phyloP scores from a whole-genome alignment of 768 basidiomycete species.

The Termitomyces sp. region DNA sequence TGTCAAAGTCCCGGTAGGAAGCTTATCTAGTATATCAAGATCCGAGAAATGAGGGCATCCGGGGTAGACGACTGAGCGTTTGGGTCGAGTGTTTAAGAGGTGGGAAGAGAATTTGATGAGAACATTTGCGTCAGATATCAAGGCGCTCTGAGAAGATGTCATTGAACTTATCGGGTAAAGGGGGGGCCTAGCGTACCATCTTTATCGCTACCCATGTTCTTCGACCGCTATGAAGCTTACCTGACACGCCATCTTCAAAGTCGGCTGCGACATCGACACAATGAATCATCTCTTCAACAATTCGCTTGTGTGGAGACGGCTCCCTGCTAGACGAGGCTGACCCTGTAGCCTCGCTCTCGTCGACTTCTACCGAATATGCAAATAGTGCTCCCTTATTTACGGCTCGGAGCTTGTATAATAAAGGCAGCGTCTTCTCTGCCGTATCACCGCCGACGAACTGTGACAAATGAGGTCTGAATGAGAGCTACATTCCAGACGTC shows the following conservation, averaged over 20 bases:
- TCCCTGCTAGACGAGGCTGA: constrained; percentile 13
- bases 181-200: constrained; percentile 44
- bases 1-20: constrained; percentile 28
- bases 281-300: constrained; percentile 70
- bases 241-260: constrained; percentile 56
- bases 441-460: constrained; percentile 91
- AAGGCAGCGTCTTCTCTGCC: constrained; percentile 58
- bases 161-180: neutral
- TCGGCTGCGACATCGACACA: constrained; percentile 77
- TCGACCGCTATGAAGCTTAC: constrained; percentile 27
- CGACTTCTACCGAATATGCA: constrained; percentile 83
- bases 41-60: constrained; percentile 60
- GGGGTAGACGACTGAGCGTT: constrained; percentile 51
- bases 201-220: constrained; percentile 86
- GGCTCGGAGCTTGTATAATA: constrained; percentile 55
- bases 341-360: constrained; percentile 47
- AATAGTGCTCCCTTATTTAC: constrained; percentile 74
- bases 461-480: neutral
- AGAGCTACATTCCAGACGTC: constrained; percentile 8
- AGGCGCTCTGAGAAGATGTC: constrained; percentile 47
- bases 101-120: constrained; percentile 59
- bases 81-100: constrained; percentile 39
- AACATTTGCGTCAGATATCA: constrained; percentile 57
- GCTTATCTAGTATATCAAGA: constrained; percentile 40
- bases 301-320: constrained; percentile 45